Conservation (phyloP, 495 filamentous ascomycete genomes). For the Neurospora discreta region DNA sequence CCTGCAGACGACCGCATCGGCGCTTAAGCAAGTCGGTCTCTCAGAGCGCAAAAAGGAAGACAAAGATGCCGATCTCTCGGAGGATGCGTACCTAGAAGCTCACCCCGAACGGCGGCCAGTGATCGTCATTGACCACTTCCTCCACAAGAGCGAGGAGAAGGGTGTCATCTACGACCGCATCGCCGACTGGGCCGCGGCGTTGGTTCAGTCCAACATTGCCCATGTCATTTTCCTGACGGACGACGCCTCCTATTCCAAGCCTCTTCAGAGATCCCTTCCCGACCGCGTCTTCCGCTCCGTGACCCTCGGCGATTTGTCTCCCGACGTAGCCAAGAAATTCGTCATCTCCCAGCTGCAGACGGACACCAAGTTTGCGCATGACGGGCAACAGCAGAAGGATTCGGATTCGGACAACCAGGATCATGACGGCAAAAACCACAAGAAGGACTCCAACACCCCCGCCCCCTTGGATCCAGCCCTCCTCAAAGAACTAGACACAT, state of each 20-base stretch:
- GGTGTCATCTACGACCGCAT: constrained; percentile 80
- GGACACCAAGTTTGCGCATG: neutral
- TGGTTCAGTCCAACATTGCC: constrained; percentile 84
- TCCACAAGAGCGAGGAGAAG: constrained; percentile 64
- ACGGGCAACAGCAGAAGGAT: constrained; percentile 14
- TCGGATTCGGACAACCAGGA: neutral
- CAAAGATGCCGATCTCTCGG: constrained; percentile 58
- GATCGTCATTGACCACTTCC: constrained; percentile 89
- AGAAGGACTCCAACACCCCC: constrained; percentile 10
- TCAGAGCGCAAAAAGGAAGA: constrained; percentile 55
- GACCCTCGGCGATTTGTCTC: constrained; percentile 71
- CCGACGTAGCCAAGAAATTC: constrained; percentile 77
- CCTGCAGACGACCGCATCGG: constrained; percentile 71
- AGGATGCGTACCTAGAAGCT: constrained; percentile 84
- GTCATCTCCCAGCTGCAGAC: constrained; percentile 72
- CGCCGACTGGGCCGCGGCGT: constrained; percentile 77
- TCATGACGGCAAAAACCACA: neutral
- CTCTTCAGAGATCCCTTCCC: constrained; percentile 74
- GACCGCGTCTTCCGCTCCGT: constrained; percentile 85
- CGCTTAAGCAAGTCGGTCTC: constrained; percentile 67
- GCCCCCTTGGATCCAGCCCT: constrained; percentile 28
- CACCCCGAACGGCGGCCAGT: constrained; percentile 79
- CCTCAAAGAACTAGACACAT: constrained; percentile 59
- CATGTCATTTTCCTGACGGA: constrained; percentile 96
- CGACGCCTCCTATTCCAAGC: constrained; percentile 81